Evolutionary conservation across 2,329 filamentous ascomycete species (phyloP), one percentile per base, ranked within the genome.

Genomic region (Botrytis fragariae): DNA sequence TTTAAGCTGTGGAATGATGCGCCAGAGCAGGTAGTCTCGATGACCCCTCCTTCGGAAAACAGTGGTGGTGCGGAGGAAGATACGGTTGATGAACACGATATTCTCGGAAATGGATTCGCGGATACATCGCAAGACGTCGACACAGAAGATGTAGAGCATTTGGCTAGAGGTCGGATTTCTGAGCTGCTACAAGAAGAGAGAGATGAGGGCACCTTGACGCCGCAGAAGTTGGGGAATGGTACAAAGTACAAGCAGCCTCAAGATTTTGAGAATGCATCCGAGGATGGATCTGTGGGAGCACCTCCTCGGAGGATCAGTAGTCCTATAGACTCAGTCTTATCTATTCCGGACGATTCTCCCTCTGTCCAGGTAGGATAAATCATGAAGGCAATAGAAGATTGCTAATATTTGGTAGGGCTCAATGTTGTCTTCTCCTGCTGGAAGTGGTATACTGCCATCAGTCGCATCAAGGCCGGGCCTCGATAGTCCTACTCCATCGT

Each of bases 311-410:
- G 88, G 78, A 84, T 86, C 57, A 89, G 87, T 62, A 97, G 93
- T 79, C 92, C 91, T 12, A 86, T 88, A 69, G 90, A 88, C 76
- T 94, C 92, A 22, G 82, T 90, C 42, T 82, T 89, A 73, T 97
- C 94, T 8, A 91, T 90, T 39, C 92, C 93, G 32, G 94, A 97
- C 79, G 93, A 97, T 81, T 91, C 93, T 14, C 93, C 93, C 37
- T 98, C 95, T 29, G 82, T 95, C 71, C 93, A 93, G 84, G 93
- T 94, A 84, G 77, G 54, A 86, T 63, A 67, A 69, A 10, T 29
- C 22, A 25, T 35, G 32, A 45, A 69, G 45, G 63, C 25, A 61
- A 45, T 63, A 37, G 29, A 18, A 35, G 57, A 72, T 35, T 64
- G 54, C 74, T 76, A 74, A 74, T 72, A 48, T 63, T 39, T 74